Conservation (phyloP, 441 rosid species). For the Gossypium trilobum region DNA sequence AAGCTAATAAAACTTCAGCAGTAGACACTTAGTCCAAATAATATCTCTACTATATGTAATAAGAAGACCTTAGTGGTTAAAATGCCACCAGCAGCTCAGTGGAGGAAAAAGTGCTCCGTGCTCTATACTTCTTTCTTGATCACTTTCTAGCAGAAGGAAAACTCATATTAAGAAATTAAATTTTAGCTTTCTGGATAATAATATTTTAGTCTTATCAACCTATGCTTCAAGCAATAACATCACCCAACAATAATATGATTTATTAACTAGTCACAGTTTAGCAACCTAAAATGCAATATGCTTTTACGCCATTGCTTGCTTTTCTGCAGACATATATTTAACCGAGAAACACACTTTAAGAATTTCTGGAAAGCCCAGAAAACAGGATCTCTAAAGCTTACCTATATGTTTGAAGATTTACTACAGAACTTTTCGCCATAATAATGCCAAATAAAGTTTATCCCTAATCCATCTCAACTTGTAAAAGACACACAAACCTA, state of each 20-base stretch:
- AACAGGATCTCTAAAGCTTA: background rate
- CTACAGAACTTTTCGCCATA: background rate
- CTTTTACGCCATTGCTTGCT: background rate
- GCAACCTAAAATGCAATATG: background rate
- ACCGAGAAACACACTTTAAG: background rate
- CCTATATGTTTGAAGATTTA: background rate
- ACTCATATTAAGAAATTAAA: background rate
- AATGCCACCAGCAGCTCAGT: background rate
- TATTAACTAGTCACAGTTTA: background rate
- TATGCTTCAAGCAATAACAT: background rate
- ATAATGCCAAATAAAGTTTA: background rate
- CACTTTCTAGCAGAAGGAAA: background rate
- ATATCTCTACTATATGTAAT: background rate
- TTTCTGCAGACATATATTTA: background rate
- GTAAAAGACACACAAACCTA: background rate
- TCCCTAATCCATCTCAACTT: background rate
- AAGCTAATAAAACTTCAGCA: background rate
- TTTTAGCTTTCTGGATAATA: background rate
- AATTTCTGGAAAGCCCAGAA: background rate
- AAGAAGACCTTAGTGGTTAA: background rate
- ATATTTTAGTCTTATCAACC: background rate
- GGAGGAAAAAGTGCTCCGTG: background rate
- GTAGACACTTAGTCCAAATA: background rate
- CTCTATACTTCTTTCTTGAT: background rate
- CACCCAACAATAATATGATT: background rate